phyloP scores from a whole-genome alignment of 257 asterid species.

The Nicotiana noctiflora region DNA sequence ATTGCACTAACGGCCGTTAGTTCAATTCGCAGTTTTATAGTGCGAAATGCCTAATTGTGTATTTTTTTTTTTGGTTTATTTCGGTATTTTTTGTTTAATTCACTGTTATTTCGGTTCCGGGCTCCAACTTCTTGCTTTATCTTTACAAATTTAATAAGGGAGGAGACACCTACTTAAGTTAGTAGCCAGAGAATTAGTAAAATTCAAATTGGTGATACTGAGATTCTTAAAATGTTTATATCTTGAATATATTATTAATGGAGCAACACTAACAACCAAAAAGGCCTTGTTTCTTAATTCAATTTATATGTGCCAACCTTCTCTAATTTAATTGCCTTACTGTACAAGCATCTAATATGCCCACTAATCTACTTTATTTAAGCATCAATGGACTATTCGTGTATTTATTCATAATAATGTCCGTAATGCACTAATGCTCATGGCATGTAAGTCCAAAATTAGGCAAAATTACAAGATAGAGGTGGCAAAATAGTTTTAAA shows the following conservation, averaged over 20 bases:
- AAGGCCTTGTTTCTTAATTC: neutral
- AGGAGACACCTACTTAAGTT: neutral
- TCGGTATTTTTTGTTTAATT: no score
- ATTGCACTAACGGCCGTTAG: no score
- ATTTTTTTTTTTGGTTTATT: no score
- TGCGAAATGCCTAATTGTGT: no score
- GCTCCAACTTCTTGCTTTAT: neutral
- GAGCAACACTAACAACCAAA: neutral
- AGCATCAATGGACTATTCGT: neutral
- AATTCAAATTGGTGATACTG: neutral
- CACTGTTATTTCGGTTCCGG: no score
- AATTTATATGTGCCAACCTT: neutral
- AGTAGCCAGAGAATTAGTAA: neutral
- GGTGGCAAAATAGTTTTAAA: no score
- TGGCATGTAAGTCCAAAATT: neutral
- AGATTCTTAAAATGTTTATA: neutral
- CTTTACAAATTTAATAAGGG: neutral
- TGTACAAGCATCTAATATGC: neutral
- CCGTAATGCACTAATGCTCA: neutral
- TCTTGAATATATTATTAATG: neutral
- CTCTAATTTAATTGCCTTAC: neutral
- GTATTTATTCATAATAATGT: neutral
- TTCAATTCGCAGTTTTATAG: no score
- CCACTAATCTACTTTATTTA: neutral
- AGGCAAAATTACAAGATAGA: neutral